Base-by-base conservation (phyloP, 225 moss, liverwort and hornwort species). In the Polytrichum commune region DNA sequence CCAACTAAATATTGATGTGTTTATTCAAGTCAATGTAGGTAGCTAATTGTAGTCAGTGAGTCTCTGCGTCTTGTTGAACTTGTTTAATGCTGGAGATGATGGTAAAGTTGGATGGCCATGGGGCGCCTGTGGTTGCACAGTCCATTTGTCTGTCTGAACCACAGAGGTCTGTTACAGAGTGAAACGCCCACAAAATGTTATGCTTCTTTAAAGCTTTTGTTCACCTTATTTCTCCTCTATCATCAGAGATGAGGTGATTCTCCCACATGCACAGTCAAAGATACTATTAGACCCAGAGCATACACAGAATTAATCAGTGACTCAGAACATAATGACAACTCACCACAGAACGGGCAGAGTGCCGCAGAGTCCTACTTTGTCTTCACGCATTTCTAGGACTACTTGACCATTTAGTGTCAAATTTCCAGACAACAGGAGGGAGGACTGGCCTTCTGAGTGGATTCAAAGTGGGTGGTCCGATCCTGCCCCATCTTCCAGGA, bases 401-500 rank as follows among this genome's bases (percentile, higher is more conserved):
- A 4, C 4, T 46, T 46, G 46, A 4, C 46, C 46, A 46, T 22
- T 38, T 2, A 5, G 16, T 46, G 46, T 46, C 13, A 46, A 13
- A 13, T 46, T 46, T 46, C 16, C 46, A 86, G 82, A 75, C 7
- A 79, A 72, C 72, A 63, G 66, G 74, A 74, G 77, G 66, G 74
- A 71, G 29, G 82, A 77, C 16, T 72, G 75, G 58, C 75, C 27
- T 60, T 68, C 77, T 57, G 78, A 79, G 28, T 82, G 85, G 78
- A 75, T 63, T 56, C 53, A 22, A 64, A 67, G 80, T 55, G 75
- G 66, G 27, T 72, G 69, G 79, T 26, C 66, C 30, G 67, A 75
- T 70, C 60, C 75, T 69, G 77, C 60, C 32, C 38, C 77, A 60
- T 75, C 75, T 23, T 53, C 73, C 33, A 70, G 74, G 60, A 57